Percentiles rank a stretch among this genome's conserved stretches.
Evolutionary conservation across 441 rosid genomes (phyloP).

Genomic region (Codiaeum variegatum): DNA sequence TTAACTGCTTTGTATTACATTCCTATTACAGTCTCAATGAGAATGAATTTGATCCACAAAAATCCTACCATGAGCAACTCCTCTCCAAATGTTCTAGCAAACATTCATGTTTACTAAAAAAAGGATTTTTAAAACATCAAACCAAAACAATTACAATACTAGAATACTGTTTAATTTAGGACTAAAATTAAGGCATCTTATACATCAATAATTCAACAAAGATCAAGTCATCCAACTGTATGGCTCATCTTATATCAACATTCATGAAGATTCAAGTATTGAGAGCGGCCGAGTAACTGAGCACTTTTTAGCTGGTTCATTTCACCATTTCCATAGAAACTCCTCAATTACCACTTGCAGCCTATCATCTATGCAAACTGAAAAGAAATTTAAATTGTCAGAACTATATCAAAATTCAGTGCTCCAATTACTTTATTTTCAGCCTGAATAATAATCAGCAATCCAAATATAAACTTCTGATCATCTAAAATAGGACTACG

Average conservation of each 20-base stretch:
- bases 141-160: conserved; percentile 7
- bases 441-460: background rate
- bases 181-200: background rate
- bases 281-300: background rate
- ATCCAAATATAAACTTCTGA: background rate
- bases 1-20: too few relatives aligned
- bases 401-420: background rate
- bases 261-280: background rate
- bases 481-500: background rate
- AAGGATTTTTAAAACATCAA: background rate
- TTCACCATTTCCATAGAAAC: background rate
- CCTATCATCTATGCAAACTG: conserved; percentile 24
- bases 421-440: background rate
- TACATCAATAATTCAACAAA: conserved; percentile 2
- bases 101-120: background rate
- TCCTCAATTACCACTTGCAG: background rate
- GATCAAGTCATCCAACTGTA: background rate
- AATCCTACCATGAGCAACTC: too few relatives aligned
- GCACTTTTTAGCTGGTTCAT: background rate
- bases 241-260: background rate
- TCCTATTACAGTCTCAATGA: too few relatives aligned
- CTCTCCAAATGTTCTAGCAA: background rate
- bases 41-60: background rate
- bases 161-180: background rate
- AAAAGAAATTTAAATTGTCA: background rate